Evolutionary conservation across 441 rosid species (phyloP).

Genomic region (Manihot esculenta): DNA sequence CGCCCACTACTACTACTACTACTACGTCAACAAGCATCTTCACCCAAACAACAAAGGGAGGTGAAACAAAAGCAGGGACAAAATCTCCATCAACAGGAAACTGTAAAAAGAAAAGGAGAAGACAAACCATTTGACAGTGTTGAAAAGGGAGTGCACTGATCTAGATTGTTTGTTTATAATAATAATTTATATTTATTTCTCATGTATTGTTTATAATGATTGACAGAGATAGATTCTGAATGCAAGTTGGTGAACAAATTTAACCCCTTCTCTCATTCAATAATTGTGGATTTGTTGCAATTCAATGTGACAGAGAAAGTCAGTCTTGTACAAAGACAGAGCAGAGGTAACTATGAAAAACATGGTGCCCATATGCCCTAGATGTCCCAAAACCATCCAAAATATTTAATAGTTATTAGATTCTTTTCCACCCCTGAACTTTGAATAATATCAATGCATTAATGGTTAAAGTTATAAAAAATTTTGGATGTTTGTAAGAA

Average conservation of each 20-base stretch:
- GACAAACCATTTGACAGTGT: neutral
- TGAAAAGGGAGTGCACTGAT: neutral
- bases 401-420: too few species aligned
- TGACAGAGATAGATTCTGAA: neutral
- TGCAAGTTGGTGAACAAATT: conserved; percentile 9
- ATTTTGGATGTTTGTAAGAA: too few species aligned
- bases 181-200: too few species aligned
- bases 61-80: too few species aligned
- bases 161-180: neutral
- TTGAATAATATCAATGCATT: neutral
- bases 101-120: too few species aligned
- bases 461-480: too few species aligned
- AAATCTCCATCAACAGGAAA: too few species aligned
- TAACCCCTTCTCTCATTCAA: neutral
- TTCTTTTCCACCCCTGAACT: neutral
- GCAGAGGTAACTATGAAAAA: neutral
- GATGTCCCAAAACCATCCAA: neutral
- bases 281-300: neutral
- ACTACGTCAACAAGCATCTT: too few species aligned
- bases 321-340: neutral
- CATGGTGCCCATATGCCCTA: neutral
- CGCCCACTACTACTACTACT: too few species aligned
- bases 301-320: neutral
- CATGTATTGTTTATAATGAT: neutral
- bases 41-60: too few species aligned